phyloP scores from a whole-genome alignment of 257 asterid genomes.

The Solanum acaule region DNA sequence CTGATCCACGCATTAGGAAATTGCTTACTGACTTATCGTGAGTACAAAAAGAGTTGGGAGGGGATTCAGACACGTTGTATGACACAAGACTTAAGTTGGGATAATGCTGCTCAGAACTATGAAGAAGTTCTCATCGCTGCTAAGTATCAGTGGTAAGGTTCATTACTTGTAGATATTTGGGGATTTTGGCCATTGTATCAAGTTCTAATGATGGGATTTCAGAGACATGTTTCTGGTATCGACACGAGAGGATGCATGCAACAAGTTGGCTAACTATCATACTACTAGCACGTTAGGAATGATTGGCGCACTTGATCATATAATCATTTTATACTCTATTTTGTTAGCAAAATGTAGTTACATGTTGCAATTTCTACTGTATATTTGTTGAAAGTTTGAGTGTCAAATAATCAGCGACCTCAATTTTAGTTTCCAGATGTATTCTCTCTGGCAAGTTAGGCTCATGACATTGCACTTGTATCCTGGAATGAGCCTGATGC shows the following conservation, averaged over 20 bases:
- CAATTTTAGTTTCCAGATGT: neutral
- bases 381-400: neutral
- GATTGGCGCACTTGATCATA: neutral
- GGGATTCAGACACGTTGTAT: slow-evolving; percentile 86
- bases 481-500: too few species aligned
- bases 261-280: neutral
- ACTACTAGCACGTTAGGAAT: neutral
- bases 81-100: slow-evolving; percentile 86
- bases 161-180: neutral
- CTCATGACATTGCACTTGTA: too few species aligned
- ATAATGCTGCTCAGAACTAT: slow-evolving; percentile 70
- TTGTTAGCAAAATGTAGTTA: neutral
- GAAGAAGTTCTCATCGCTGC: slow-evolving; percentile 91
- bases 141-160: slow-evolving; percentile 72
- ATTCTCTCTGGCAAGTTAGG: too few species aligned
- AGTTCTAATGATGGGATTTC: neutral
- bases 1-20: slow-evolving; percentile 67
- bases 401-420: neutral
- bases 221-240: neutral
- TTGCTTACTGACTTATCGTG: slow-evolving; percentile 62
- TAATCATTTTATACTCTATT: neutral
- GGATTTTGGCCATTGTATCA: neutral
- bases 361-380: neutral
- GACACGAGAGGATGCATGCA: neutral
- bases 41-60: slow-evolving; percentile 81